Conservation (phyloP, 225 moss, liverwort and hornwort species). For the Physcomitrium patens region DNA sequence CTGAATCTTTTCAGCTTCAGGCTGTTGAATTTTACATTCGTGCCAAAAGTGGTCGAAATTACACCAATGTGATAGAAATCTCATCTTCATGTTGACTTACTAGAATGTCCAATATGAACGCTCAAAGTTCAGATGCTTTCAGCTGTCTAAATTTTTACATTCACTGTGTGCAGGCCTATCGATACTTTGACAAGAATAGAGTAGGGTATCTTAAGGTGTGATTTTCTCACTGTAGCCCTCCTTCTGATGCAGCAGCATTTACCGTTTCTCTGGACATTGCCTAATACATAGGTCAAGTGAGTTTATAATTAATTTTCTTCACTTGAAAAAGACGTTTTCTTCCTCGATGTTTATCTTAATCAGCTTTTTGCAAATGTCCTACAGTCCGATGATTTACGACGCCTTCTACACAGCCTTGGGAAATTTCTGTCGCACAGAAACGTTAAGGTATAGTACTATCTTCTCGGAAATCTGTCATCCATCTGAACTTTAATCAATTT, state of each 20-base stretch:
- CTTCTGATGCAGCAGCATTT: slow-evolving; percentile 15
- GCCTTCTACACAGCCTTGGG: slow-evolving; percentile 81
- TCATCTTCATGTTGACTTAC: slow-evolving; percentile 13
- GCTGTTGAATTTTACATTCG: not conserved
- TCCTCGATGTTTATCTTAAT: slow-evolving; percentile 10
- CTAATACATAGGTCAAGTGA: not conserved
- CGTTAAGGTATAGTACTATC: slow-evolving; percentile 64
- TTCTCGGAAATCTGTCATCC: slow-evolving; percentile 4
- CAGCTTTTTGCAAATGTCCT: slow-evolving; percentile 22
- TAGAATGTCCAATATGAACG: not conserved
- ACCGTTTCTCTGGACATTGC: slow-evolving; percentile 17
- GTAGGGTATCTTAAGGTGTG: slow-evolving; percentile 91
- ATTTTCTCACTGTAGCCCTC: slow-evolving; percentile 20
- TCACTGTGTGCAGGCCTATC: slow-evolving; percentile 74
- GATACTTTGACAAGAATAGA: slow-evolving; percentile 94
- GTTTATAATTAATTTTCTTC: not conserved
- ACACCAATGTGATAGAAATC: not conserved
- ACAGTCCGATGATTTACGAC: slow-evolving; percentile 89
- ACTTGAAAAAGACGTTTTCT: not conserved
- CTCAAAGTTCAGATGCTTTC: slow-evolving; percentile 4
- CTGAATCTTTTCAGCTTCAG: not conserved
- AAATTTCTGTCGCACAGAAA: slow-evolving; percentile 82
- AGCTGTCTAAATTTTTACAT: slow-evolving; percentile 18
- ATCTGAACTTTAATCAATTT: not conserved
- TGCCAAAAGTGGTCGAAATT: slow-evolving; percentile 19